A percentile compares a stretch with the other conserved stretches of the same genome.
Evolutionary conservation across 1,139 yeast genomes (phyloP).

Genomic region (Debaryomyces coudertii): DNA sequence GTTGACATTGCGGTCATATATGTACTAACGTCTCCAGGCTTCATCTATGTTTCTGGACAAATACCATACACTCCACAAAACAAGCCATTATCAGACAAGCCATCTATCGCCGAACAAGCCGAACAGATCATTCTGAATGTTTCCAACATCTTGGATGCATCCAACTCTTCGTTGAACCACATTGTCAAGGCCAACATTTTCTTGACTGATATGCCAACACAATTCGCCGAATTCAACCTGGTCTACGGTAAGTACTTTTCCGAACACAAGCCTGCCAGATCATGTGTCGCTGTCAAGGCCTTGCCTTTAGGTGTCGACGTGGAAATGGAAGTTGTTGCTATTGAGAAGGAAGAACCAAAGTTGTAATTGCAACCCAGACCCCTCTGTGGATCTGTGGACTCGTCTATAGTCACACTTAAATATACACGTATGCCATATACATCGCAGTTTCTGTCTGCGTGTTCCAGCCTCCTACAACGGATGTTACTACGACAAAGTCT

Average conservation of each 20-base stretch:
- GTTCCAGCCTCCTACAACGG: too few species aligned
- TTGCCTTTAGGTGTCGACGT: slow-evolving; percentile 83
- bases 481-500: too few species aligned
- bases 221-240: slow-evolving; percentile 79
- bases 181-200: slow-evolving; percentile 86
- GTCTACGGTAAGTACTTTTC: slow-evolving; percentile 81
- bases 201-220: slow-evolving; percentile 78
- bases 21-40: slow-evolving; percentile 49
- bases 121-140: slow-evolving; percentile 84
- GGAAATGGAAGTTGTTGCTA: slow-evolving; percentile 79
- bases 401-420: not conserved
- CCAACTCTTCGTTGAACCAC: slow-evolving; percentile 79
- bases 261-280: slow-evolving; percentile 90
- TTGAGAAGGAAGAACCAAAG: slow-evolving; percentile 52
- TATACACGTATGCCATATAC: not conserved
- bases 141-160: slow-evolving; percentile 72
- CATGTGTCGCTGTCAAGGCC: slow-evolving; percentile 88
- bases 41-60: slow-evolving; percentile 93
- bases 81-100: slow-evolving; percentile 72
- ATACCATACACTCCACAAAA: slow-evolving; percentile 87
- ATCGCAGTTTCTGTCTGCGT: too few species aligned
- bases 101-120: slow-evolving; percentile 72
- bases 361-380: slow-evolving; percentile 25
- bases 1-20: not conserved
- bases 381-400: not conserved